Conservation (phyloP, 371 early-diverging fungal genomes). For the Circinella minor region DNA sequence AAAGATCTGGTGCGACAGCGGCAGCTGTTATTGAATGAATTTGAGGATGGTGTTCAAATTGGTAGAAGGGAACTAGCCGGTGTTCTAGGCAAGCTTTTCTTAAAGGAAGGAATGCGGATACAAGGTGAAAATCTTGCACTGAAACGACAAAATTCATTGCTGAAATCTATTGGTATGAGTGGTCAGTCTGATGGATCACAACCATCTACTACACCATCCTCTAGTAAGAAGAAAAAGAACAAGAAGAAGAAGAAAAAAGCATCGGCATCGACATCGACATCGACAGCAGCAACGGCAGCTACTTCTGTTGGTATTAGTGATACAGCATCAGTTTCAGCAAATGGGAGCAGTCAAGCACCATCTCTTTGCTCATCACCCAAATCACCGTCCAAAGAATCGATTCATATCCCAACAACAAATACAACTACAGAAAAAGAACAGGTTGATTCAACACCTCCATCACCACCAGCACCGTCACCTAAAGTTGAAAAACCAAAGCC, state of each 20-base stretch:
- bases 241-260: slow-evolving; percentile 46
- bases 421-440: background rate
- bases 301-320: slow-evolving; percentile 1
- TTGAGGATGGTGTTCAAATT: slow-evolving; percentile 68
- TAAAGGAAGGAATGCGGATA: slow-evolving; percentile 74
- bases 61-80: slow-evolving; percentile 73
- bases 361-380: slow-evolving; percentile 13
- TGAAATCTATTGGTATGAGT: slow-evolving; percentile 55
- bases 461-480: background rate
- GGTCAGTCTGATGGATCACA: background rate
- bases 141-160: slow-evolving; percentile 67
- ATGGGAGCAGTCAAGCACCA: slow-evolving; percentile 15
- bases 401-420: background rate
- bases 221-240: slow-evolving; percentile 52
- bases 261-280: slow-evolving; percentile 3
- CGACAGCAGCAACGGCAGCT: background rate
- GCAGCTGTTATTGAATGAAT: slow-evolving; percentile 65
- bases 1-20: slow-evolving; percentile 58
- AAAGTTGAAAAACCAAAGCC: background rate
- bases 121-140: slow-evolving; percentile 72
- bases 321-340: slow-evolving; percentile 13
- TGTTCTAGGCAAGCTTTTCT: slow-evolving; percentile 71
- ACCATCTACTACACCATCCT: background rate
- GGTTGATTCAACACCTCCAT: background rate
- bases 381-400: slow-evolving; percentile 4